These are phyloP conservation scores for Candida michaelii DNA, from an alignment of 805 yeast species.

Conservation along the genomic window DNA sequence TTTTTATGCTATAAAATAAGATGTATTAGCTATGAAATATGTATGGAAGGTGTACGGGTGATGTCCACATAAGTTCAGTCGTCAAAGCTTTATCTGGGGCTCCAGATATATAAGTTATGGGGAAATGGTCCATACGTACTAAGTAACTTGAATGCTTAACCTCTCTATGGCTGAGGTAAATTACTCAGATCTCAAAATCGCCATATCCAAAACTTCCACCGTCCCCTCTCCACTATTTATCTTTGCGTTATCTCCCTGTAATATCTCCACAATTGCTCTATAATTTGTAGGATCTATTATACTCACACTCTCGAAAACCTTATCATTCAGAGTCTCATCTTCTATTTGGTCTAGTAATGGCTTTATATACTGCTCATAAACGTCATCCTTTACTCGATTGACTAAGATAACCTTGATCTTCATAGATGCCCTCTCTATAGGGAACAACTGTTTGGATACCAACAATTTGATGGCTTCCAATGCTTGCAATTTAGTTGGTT, in stretches of 20 bases:
- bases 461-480: constrained; percentile 83
- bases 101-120: too few species aligned
- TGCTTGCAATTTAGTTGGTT: constrained; percentile 84
- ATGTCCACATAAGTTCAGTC: too few species aligned
- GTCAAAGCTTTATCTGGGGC: too few species aligned
- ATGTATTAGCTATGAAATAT: too few species aligned
- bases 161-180: not conserved
- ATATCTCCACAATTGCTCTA: constrained; percentile 63
- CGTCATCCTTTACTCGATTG: constrained; percentile 50
- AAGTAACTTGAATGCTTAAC: not conserved
- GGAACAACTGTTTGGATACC: constrained; percentile 77
- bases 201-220: constrained; percentile 85
- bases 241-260: constrained; percentile 46
- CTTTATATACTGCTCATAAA: constrained; percentile 30
- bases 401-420: constrained; percentile 65
- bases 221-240: constrained; percentile 57
- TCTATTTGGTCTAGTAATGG: constrained; percentile 38
- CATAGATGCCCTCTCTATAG: constrained; percentile 95
- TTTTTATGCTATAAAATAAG: too few species aligned
- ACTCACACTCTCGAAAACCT: constrained; percentile 47
- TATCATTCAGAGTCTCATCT: constrained; percentile 51
- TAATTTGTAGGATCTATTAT: constrained; percentile 85
- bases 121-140: too few species aligned
- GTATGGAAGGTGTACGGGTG: too few species aligned
- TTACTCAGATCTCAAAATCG: constrained; percentile 64